Evolutionary conservation across 306 rosid species (phyloP).

Genomic region (Cucurbita moschata): DNA sequence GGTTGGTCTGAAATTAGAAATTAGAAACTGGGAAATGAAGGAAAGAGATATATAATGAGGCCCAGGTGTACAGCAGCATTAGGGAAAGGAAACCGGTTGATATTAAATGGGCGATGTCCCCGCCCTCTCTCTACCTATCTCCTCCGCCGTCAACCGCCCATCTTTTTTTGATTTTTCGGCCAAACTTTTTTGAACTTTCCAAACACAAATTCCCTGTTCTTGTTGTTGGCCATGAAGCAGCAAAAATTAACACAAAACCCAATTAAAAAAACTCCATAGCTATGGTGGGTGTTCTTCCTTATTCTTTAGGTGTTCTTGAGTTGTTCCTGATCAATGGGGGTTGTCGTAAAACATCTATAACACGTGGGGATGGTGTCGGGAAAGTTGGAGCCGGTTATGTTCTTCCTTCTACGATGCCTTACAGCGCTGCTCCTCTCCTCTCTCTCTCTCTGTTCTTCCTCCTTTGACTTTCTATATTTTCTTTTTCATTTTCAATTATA

Average conservation of each 20-base stretch:
- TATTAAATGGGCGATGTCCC: not conserved
- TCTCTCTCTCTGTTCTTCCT: not conserved
- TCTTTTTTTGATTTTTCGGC: not conserved
- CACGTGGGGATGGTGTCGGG: not conserved
- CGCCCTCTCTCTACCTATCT: not conserved
- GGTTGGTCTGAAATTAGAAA: not conserved
- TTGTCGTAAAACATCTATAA: not conserved
- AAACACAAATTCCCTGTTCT: not conserved
- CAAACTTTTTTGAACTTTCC: not conserved
- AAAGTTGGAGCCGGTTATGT: not conserved
- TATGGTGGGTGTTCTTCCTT: not conserved
- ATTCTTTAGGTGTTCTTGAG: not conserved
- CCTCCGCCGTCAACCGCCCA: conserved; percentile 8
- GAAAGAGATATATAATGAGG: not conserved
- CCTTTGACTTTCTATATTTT: not conserved
- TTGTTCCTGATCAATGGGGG: not conserved
- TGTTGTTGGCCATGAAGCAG: not conserved
- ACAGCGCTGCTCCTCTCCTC: not conserved
- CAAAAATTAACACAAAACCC: not conserved
- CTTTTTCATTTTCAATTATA: not conserved
- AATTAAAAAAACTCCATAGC: not conserved
- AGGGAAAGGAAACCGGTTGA: not conserved
- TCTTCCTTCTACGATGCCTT: not conserved
- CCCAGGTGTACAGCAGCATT: not conserved
- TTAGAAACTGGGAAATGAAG: not conserved